Evolutionary conservation across 805 yeast genomes (phyloP).

Genomic region (Saccharomycopsis olivae): DNA sequence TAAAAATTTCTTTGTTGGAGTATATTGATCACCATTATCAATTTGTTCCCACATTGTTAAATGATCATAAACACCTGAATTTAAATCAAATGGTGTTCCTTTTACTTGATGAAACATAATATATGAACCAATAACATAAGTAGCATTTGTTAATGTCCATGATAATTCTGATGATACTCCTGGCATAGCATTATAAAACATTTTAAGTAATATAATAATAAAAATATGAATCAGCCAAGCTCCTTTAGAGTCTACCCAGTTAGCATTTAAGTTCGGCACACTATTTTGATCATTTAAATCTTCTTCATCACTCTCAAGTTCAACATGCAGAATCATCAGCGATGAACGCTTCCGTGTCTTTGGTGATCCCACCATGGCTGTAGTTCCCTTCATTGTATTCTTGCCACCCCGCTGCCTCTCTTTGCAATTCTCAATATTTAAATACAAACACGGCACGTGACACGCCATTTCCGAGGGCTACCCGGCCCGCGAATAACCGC

Average conservation of each 20-base stretch:
- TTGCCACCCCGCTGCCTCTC: no score
- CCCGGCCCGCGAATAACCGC: no score
- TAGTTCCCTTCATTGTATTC: no score
- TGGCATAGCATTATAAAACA: slow-evolving; percentile 71
- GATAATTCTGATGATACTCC: slow-evolving; percentile 73
- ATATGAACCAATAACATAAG: slow-evolving; percentile 85
- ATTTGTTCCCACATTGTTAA: slow-evolving; percentile 97
- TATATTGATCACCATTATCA: slow-evolving; percentile 91
- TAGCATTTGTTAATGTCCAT: slow-evolving; percentile 89
- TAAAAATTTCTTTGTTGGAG: slow-evolving; percentile 90
- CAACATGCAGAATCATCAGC: slow-evolving; percentile 81
- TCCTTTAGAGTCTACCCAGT: slow-evolving; percentile 93
- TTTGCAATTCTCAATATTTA: no score
- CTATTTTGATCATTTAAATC: slow-evolving; percentile 86
- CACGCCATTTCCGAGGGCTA: no score
- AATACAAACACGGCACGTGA: no score
- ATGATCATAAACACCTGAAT: slow-evolving; percentile 91
- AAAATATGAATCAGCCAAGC: slow-evolving; percentile 94
- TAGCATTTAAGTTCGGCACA: slow-evolving; percentile 84
- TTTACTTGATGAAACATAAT: slow-evolving; percentile 94
- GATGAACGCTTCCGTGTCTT: slow-evolving; percentile 65
- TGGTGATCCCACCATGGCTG: slow-evolving; percentile 15
- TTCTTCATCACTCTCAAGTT: slow-evolving; percentile 86
- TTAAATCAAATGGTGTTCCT: slow-evolving; percentile 96
- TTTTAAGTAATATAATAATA: slow-evolving; percentile 60